Conservation (phyloP, 2,329 filamentous ascomycete species). For the Fusarium sp. region DNA sequence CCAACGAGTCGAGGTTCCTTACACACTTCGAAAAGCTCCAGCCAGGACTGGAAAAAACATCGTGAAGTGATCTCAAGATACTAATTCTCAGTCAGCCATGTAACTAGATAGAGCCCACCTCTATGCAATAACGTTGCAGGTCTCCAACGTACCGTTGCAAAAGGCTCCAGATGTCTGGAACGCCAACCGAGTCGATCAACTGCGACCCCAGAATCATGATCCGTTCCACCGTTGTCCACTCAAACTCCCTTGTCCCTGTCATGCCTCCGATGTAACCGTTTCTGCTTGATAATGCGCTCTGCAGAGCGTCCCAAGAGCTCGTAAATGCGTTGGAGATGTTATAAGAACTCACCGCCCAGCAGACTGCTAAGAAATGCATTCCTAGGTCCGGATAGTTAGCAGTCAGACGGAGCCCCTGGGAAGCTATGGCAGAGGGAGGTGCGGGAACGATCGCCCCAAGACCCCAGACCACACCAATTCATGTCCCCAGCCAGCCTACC, state of each 20-base stretch:
- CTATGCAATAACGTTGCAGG: background rate
- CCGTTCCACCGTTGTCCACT: constrained; percentile 1
- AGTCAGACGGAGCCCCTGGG: background rate
- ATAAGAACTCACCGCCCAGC: background rate
- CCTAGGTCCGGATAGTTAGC: background rate
- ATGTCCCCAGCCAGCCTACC: constrained; percentile 3
- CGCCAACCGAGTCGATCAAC: constrained; percentile 11
- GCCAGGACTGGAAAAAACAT: background rate
- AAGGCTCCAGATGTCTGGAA: background rate
- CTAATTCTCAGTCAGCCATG: background rate
- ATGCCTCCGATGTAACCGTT: constrained; percentile 8
- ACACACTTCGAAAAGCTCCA: background rate
- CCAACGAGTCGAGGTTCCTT: background rate
- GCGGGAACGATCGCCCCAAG: constrained; percentile 48
- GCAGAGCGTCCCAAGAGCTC: background rate
- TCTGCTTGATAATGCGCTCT: constrained; percentile 1
- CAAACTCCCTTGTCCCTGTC: constrained; percentile 4
- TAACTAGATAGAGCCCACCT: constrained; percentile 3
- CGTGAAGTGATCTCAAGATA: background rate
- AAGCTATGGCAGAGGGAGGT: constrained; percentile 34
- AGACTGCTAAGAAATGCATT: background rate
- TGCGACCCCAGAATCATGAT: constrained; percentile 9
- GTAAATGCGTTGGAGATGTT: background rate
- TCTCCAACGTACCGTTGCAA: background rate
- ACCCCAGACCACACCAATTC: constrained; percentile 43